These are phyloP conservation scores for Polyporus arcularius DNA, from an alignment of 768 basidiomycete genomes.

Conservation along the genomic window DNA sequence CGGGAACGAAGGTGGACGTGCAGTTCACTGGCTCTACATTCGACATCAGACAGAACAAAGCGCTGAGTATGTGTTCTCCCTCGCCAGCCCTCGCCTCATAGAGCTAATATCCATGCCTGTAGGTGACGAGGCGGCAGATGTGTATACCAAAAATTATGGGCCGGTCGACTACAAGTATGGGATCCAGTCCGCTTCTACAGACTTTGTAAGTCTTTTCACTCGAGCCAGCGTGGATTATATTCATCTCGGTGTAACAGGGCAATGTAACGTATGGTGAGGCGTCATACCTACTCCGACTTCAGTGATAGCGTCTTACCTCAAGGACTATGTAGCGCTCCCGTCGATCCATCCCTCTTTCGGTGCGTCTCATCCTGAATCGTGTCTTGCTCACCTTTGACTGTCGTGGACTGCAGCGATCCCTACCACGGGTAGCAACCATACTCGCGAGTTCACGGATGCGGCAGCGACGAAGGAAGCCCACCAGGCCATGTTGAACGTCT, in stretches of 20 bases:
- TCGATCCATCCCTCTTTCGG: slow-evolving; percentile 76
- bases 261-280: slow-evolving; percentile 71
- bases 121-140: slow-evolving; percentile 68
- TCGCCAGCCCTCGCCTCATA: not conserved
- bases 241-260: slow-evolving; percentile 43
- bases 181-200: slow-evolving; percentile 72
- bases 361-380: not conserved
- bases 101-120: not conserved
- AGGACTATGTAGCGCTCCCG: slow-evolving; percentile 47
- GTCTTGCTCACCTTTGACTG: not conserved
- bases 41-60: slow-evolving; percentile 71
- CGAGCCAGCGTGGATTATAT: not conserved
- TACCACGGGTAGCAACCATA: slow-evolving; percentile 82
- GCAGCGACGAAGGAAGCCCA: slow-evolving; percentile 65
- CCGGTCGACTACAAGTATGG: slow-evolving; percentile 66
- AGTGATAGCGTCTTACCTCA: not conserved
- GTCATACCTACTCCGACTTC: not conserved
- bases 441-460: slow-evolving; percentile 62
- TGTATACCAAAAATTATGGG: slow-evolving; percentile 63
- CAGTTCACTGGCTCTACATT: slow-evolving; percentile 35
- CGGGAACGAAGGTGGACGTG: slow-evolving; percentile 58
- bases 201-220: slow-evolving; percentile 61
- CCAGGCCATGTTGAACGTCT: slow-evolving; percentile 63
- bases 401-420: slow-evolving; percentile 62
- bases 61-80: slow-evolving; percentile 44